These are phyloP conservation scores for Pachysandra terminalis DNA, from an alignment of 164 flowering plant genomes.

Conservation along the genomic window DNA sequence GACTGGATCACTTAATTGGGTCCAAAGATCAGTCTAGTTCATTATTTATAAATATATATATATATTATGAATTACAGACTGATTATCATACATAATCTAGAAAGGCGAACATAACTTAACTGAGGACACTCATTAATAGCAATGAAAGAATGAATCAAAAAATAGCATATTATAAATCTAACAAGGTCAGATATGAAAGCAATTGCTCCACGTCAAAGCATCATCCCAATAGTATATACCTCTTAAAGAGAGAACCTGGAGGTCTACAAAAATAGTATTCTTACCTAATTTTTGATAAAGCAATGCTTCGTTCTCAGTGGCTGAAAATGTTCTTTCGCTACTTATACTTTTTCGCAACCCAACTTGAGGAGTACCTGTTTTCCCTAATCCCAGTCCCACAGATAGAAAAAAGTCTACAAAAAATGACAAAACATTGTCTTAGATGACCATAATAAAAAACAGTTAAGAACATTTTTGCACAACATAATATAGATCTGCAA, in stretches of 20 bases:
- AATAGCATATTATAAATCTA: not conserved
- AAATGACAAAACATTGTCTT: not conserved
- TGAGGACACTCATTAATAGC: not conserved
- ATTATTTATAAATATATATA: too few relatives aligned
- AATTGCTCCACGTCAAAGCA: not conserved
- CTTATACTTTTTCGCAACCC: constrained; percentile 79
- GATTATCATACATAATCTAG: too few relatives aligned
- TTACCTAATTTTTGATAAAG: constrained; percentile 70
- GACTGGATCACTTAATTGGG: too few relatives aligned
- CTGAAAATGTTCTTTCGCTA: constrained; percentile 85
- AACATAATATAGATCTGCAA: not conserved
- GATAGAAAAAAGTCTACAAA: constrained; percentile 83
- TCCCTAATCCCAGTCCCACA: constrained; percentile 85
- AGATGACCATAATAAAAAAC: not conserved
- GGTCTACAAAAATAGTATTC: too few relatives aligned
- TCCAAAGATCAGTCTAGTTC: too few relatives aligned
- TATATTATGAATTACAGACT: too few relatives aligned
- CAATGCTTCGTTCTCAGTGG: constrained; percentile 52
- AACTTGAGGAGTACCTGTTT: constrained; percentile 58
- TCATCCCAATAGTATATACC: not conserved
- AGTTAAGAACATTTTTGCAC: not conserved
- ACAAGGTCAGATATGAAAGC: not conserved
- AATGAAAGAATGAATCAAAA: not conserved
- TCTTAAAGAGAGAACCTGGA: not conserved
- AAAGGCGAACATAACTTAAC: too few relatives aligned